Evolutionary conservation across 202 grass and related monocot species (phyloP), one percentile per base, ranked within the genome.

Genomic region (Alloteropsis angusta): DNA sequence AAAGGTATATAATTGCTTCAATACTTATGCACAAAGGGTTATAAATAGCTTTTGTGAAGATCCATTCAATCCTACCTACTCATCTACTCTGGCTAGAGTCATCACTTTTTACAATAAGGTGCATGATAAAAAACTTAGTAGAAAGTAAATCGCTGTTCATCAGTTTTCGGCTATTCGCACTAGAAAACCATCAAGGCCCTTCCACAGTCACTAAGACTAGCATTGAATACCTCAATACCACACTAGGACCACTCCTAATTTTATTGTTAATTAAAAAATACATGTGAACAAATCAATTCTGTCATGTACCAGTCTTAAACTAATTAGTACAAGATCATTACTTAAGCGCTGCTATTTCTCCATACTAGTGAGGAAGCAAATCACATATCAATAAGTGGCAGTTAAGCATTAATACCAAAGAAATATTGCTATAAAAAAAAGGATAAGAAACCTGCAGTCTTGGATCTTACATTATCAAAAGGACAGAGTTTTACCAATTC

Each of bases 401-500:
- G 22, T 39, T 3, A 75, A 14, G 14, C 30, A 9, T 56, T 25
- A 71, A 48, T 63, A 43, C 5, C 39, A 77, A 30, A 75, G 21
- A 62, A 87, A 82, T 60, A 2, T 71, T 75, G 49, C 13, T 78
- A 78, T 85, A 50, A n/a, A 80, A 50, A 4, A 56, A 47, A 16
- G 21, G 12, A 22, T 1, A 32, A 70, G 15, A 58, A 72, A 39
- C 49, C 47, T 4, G 6, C 23, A 72, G 76, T 47, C 65, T 70
- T 1, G 10, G 70, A 44, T 76, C 91, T 92, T 69, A 97, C 94
- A 88, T 90, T 88, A 72, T 89, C 84, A 72, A 87, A 72, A 82
- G 78, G 60, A 64, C 83, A 94, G 32, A 94, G 73, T 75, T 87
- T 88, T 64, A 97, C 54, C 89, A 97, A 79, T 56, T 84, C 87